phyloP scores from a whole-genome alignment of 805 yeast species.

The Nadsonia fulvescens region DNA sequence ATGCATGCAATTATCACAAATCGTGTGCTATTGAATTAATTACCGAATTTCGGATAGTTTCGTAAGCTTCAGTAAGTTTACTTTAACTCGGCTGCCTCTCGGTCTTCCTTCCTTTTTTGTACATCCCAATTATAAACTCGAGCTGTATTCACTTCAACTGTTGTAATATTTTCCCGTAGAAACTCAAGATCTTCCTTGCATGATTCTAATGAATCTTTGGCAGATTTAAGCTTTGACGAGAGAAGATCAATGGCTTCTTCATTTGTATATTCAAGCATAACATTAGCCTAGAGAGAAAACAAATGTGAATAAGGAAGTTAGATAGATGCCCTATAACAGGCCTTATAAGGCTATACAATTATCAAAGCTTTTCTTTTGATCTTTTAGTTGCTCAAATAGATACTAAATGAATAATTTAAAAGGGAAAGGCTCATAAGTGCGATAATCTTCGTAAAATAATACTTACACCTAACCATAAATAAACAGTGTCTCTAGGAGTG shows the following conservation, averaged over 20 bases:
- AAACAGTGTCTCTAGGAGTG: slow-evolving; percentile 41
- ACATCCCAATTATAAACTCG: slow-evolving; percentile 30
- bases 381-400: too few species aligned
- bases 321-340: too few species aligned
- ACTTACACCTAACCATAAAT: slow-evolving; percentile 70
- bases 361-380: too few species aligned
- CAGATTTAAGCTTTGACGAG: slow-evolving; percentile 39
- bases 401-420: too few species aligned
- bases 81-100: slow-evolving; percentile 6
- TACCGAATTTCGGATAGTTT: too few species aligned
- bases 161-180: slow-evolving; percentile 75
- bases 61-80: too few species aligned
- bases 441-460: too few species aligned
- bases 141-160: slow-evolving; percentile 96
- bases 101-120: slow-evolving; percentile 15
- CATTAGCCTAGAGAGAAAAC: slow-evolving; percentile 55
- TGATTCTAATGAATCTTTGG: slow-evolving; percentile 35
- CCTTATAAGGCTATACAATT: too few species aligned
- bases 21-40: too few species aligned
- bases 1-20: too few species aligned
- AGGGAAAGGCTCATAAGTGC: too few species aligned
- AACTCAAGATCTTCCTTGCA: slow-evolving; percentile 77
- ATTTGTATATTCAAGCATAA: slow-evolving; percentile 86
- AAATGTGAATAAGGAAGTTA: not conserved
- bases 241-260: slow-evolving; percentile 71